phyloP scores from a whole-genome alignment of 2,329 filamentous ascomycete species.

The Colletotrichum cordylinicola region DNA sequence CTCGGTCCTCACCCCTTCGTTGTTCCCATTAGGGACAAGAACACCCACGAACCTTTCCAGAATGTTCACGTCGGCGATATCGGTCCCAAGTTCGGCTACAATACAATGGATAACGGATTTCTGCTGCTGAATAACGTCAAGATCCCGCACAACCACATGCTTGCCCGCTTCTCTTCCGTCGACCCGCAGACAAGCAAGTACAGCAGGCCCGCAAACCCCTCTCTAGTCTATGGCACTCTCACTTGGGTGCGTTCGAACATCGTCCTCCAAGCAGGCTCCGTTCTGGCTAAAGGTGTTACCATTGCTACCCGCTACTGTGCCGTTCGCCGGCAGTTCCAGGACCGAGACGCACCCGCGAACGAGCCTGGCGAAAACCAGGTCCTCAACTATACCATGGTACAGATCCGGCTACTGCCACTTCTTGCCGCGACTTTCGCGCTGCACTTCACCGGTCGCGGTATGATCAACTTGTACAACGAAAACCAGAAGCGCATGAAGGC shows the following conservation, averaged over 20 bases:
- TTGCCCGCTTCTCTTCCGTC: constrained; percentile 50
- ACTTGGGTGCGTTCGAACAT: constrained; percentile 79
- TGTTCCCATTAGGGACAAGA: constrained; percentile 73
- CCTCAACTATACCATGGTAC: constrained; percentile 83
- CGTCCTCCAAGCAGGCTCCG: constrained; percentile 74
- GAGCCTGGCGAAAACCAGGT: constrained; percentile 73
- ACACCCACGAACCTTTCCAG: constrained; percentile 72
- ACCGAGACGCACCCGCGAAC: constrained; percentile 67
- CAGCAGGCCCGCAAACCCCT: constrained; percentile 68
- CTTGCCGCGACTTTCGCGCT: constrained; percentile 79
- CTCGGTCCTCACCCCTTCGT: constrained; percentile 82
- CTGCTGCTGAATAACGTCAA: constrained; percentile 79
- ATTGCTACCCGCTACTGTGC: constrained; percentile 79
- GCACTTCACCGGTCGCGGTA: constrained; percentile 78
- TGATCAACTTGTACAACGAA: constrained; percentile 76
- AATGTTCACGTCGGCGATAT: constrained; percentile 81
- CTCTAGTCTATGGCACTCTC: constrained; percentile 76
- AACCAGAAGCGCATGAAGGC: constrained; percentile 72
- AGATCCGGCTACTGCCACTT: constrained; percentile 74
- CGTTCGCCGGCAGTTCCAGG: constrained; percentile 79
- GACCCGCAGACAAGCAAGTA: constrained; percentile 74
- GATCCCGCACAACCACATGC: constrained; percentile 74
- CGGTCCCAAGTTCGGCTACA: constrained; percentile 81
- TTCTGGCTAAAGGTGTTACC: constrained; percentile 77
- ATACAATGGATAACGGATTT: constrained; percentile 85